These are phyloP conservation scores for Balamuthia mandrillaris DNA, from an alignment of 208 protist genomes.

Conservation along the genomic window DNA sequence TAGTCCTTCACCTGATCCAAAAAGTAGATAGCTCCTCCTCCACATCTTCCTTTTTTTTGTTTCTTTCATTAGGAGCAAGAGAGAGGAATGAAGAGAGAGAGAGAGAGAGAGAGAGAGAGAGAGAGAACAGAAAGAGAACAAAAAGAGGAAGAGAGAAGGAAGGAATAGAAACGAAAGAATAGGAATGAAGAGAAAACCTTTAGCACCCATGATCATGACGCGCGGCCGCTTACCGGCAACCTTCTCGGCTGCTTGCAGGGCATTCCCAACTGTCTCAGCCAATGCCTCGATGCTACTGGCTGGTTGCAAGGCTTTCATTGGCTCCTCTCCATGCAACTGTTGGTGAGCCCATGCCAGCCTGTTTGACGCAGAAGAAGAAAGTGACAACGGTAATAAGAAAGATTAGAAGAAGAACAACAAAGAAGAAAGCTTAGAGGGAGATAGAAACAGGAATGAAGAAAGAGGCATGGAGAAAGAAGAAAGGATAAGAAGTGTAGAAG, in stretches of 20 bases:
- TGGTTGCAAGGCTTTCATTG: background rate
- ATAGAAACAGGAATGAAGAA: no score
- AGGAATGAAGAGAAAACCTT: no score
- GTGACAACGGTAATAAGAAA: background rate
- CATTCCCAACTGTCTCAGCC: background rate
- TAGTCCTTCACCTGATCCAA: constrained; percentile 11
- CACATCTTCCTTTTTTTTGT: constrained; percentile 56
- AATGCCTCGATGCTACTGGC: background rate
- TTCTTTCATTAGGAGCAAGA: constrained; percentile 58
- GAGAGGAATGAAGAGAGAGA: no score
- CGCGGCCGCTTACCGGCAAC: background rate
- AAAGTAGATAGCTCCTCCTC: constrained; percentile 44
- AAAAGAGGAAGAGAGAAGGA: no score
- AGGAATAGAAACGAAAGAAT: no score
- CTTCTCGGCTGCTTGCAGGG: background rate
- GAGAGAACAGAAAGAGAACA: no score
- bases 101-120: no score
- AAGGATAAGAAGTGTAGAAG: no score
- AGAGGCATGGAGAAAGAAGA: no score
- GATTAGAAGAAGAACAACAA: no score
- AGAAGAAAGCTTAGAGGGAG: no score
- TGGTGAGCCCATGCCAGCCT: constrained; percentile 47
- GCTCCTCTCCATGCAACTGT: background rate
- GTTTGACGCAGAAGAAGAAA: background rate
- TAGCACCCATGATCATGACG: constrained; percentile 60